Conservation (phyloP, 441 rosid species). For the Francoa sonchifolia region DNA sequence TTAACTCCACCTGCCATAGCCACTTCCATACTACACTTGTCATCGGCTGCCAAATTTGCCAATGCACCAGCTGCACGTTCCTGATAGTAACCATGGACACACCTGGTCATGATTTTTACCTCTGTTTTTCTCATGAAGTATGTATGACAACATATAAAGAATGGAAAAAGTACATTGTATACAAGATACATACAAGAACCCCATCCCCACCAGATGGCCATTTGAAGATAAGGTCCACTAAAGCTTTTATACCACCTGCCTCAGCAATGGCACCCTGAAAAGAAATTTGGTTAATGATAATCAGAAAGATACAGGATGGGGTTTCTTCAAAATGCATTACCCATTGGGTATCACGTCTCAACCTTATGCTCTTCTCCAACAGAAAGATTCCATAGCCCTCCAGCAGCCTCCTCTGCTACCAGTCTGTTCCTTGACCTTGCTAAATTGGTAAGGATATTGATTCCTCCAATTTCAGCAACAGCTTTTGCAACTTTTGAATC, state of each 20-base stretch:
- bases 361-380: conserved; percentile 99
- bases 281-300: conserved; percentile 1
- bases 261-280: conserved; percentile 75
- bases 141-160: too few species aligned
- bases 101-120: too few species aligned
- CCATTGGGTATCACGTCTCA: background rate
- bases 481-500: conserved; percentile 84
- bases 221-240: conserved; percentile 86
- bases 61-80: conserved; percentile 98
- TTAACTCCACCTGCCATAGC: conserved; percentile 86
- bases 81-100: conserved; percentile 45
- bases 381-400: conserved; percentile 98
- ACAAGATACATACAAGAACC: conserved; percentile 53
- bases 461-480: conserved; percentile 93
- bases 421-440: conserved; percentile 87
- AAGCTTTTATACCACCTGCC: conserved; percentile 89
- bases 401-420: conserved; percentile 98
- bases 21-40: conserved; percentile 90
- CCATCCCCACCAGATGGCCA: conserved; percentile 87
- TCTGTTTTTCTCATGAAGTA: too few species aligned
- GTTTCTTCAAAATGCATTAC: too few species aligned
- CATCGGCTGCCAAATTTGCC: conserved; percentile 97
- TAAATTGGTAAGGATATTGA: conserved; percentile 52
- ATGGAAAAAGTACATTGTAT: background rate
- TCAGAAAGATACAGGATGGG: background rate